Evolutionary conservation across 164 flowering plant species (phyloP).

Genomic region (Platanus orientalis): DNA sequence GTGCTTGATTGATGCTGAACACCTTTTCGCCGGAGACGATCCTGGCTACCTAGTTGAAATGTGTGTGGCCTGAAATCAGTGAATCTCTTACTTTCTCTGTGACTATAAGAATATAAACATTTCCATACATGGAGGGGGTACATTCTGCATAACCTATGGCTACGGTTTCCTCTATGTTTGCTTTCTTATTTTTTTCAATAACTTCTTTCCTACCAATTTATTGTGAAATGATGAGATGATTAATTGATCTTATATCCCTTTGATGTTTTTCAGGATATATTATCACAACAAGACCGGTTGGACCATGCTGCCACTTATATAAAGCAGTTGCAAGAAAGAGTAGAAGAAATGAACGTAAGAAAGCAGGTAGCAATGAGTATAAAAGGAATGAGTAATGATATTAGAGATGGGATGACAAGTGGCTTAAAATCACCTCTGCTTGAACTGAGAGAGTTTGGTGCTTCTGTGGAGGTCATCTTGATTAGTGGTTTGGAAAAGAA

Average conservation of each 20-base stretch:
- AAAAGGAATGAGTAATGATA: background rate
- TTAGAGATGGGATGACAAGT: background rate
- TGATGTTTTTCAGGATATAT: constrained; percentile 18
- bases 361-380: constrained; percentile 22
- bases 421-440: constrained; percentile 29
- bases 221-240: background rate
- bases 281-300: constrained; percentile 34
- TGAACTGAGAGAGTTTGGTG: constrained; percentile 43
- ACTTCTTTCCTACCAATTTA: background rate
- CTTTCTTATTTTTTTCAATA: no score
- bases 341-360: constrained; percentile 29
- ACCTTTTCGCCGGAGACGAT: no score
- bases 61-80: no score
- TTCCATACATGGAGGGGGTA: no score
- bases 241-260: background rate
- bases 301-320: constrained; percentile 36
- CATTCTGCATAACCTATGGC: no score
- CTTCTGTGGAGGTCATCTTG: constrained; percentile 37
- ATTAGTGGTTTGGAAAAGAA: constrained; percentile 33
- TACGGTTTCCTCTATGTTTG: no score
- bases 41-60: no score
- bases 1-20: no score
- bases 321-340: constrained; percentile 23
- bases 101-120: no score
- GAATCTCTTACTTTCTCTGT: no score